Conservation (phyloP, 768 basidiomycete species). For the Agaricus blazei region DNA sequence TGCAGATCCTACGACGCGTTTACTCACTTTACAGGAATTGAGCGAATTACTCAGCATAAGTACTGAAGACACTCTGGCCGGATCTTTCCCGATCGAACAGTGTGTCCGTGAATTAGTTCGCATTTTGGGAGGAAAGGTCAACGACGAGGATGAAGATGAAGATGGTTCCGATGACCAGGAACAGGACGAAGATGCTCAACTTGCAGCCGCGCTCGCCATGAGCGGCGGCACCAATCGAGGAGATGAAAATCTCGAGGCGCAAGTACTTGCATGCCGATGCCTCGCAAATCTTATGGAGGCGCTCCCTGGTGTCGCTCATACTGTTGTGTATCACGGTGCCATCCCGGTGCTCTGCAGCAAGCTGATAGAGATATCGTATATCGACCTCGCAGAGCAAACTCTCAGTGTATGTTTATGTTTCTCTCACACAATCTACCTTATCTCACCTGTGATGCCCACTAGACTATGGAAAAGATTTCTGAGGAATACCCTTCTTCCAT, state of each 20-base stretch:
- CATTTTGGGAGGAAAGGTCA: conserved; percentile 79
- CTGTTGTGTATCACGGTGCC: conserved; percentile 96
- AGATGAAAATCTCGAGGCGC: conserved; percentile 88
- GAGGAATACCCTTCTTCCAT: conserved; percentile 96
- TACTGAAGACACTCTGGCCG: conserved; percentile 94
- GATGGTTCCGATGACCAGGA: conserved; percentile 62
- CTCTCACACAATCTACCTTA: conserved; percentile 11
- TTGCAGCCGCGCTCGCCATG: conserved; percentile 84
- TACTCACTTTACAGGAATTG: conserved; percentile 89
- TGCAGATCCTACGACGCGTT: conserved; percentile 79
- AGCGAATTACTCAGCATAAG: conserved; percentile 94
- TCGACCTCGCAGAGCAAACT: conserved; percentile 97
- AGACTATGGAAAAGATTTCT: conserved; percentile 98
- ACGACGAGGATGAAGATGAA: conserved; percentile 59
- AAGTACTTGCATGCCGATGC: conserved; percentile 94
- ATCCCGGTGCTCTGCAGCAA: conserved; percentile 98
- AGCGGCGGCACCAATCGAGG: conserved; percentile 68
- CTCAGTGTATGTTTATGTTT: conserved; percentile 68
- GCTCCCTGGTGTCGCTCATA: conserved; percentile 95
- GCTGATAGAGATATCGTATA: conserved; percentile 93
- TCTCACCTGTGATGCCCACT: conserved; percentile 14
- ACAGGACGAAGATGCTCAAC: conserved; percentile 80
- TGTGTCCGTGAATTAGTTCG: conserved; percentile 90
- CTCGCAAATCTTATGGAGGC: conserved; percentile 98
- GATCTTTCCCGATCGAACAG: conserved; percentile 91